Base-by-base conservation (phyloP, 2,329 filamentous ascomycete genomes). In the Fusarium illudens region DNA sequence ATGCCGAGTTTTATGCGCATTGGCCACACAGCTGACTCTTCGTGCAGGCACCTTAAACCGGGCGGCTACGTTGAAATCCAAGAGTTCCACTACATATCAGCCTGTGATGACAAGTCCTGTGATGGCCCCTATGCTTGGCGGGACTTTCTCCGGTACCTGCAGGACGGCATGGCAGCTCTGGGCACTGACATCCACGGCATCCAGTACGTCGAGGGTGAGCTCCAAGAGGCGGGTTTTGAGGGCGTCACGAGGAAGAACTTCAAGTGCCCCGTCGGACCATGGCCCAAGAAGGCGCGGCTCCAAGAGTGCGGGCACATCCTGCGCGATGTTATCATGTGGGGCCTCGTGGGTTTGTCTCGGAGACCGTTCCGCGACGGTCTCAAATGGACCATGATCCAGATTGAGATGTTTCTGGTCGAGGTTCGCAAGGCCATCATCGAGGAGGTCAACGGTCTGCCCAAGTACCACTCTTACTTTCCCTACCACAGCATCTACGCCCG, bases 31-130 rank as follows among this genome's bases (percentile, higher is more conserved):
- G 13, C 7, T 25, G 17, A 33, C 58, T 67, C 20, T 44, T 17
- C n/a, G 8, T 34, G 25, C 4, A 84, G 83, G 55, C 83, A 86
- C 67, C 75, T 85, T 9, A 84, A 85, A 62, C 84, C 84, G 1
- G 84, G 84, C 29, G 84, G 83, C 25, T 85, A 81, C 58, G 76
- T 86, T 25, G 84, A 86, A 67, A 69, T 85, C 22, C 81, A 84
- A 60, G 84, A 86, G 37, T 78, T 85, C 37, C 74, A 80, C 37
- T 79, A 80, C 67, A 66, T 67, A 12, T 75, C 81, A 4, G 75
- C 76, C 10, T 81, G 80, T 71, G 84, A 86, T 71, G 84, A 86
- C 74, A 50, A 71, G 42, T 79, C 81, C 1, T 81, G 82, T 37
- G 71, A 77, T 19, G 79, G 78, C 0, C 79, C 80, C 5, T 85